phyloP scores from a whole-genome alignment of 1,139 yeast genomes.

The Scheffersomyces parashehatae region DNA sequence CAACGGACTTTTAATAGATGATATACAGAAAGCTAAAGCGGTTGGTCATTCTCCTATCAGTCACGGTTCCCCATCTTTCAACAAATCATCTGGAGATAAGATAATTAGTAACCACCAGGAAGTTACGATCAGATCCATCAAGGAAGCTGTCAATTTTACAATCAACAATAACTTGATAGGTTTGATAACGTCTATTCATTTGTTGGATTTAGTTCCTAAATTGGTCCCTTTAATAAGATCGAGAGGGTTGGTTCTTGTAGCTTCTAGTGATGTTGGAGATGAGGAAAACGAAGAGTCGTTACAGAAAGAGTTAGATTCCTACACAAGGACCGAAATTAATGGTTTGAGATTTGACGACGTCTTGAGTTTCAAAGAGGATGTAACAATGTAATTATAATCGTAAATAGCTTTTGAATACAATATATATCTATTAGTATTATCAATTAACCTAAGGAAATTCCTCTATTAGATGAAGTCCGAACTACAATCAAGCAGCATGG shows the following conservation, averaged over 20 bases:
- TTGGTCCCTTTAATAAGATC: conserved; percentile 74
- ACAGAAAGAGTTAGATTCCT: conserved; percentile 42
- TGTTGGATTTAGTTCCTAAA: conserved; percentile 73
- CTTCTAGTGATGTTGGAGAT: conserved; percentile 45
- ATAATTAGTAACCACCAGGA: conserved; percentile 34
- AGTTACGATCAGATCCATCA: conserved; percentile 44
- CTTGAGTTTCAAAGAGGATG: conserved; percentile 68
- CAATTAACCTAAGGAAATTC: not conserved
- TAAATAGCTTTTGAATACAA: not conserved
- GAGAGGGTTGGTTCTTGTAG: conserved; percentile 80
- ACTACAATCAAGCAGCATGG: not conserved
- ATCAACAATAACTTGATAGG: conserved; percentile 83
- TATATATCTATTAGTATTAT: not conserved
- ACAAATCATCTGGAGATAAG: conserved; percentile 6
- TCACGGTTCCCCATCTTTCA: conserved; percentile 16
- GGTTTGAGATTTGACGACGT: conserved; percentile 71
- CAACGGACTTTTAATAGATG: conserved; percentile 40
- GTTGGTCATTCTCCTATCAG: not conserved
- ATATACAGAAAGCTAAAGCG: conserved; percentile 8
- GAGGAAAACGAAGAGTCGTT: conserved; percentile 30
- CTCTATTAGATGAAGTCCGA: too few species aligned
- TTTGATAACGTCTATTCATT: conserved; percentile 68
- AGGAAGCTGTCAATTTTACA: conserved; percentile 65
- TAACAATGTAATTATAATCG: conserved; percentile 52
- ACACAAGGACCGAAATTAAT: conserved; percentile 60